Conservation (phyloP, 495 filamentous ascomycete genomes). For the Achaetomiella virescens region DNA sequence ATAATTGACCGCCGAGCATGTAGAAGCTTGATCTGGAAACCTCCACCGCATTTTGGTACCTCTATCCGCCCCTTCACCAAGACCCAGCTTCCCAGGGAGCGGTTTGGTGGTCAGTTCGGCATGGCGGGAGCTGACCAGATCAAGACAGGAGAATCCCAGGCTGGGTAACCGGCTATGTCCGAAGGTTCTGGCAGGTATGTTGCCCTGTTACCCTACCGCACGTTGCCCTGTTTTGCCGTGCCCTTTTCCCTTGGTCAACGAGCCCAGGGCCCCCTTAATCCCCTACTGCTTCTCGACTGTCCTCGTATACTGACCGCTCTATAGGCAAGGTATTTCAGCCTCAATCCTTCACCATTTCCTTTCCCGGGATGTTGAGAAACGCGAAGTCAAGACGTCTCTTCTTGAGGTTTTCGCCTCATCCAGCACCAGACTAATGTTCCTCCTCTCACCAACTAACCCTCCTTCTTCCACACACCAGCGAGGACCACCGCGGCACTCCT, state of each 20-base stretch:
- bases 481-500: constrained; percentile 93
- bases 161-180: constrained; percentile 89
- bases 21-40: constrained; percentile 97
- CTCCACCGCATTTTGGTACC: constrained; percentile 88
- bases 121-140: constrained; percentile 18
- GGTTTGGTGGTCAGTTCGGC: constrained; percentile 2
- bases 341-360: neutral
- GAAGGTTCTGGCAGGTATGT: constrained; percentile 93
- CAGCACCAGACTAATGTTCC: neutral
- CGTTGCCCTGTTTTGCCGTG: neutral
- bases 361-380: neutral
- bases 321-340: constrained; percentile 50
- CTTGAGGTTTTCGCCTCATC: neutral
- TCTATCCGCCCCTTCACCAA: neutral
- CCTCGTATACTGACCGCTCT: constrained; percentile 20
- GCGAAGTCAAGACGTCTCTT: neutral
- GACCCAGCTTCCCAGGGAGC: neutral
- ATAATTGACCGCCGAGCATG: constrained; percentile 21
- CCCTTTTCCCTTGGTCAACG: constrained; percentile 15
- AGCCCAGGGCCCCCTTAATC: no score
- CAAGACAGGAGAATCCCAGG: constrained; percentile 80
- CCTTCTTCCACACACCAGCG: constrained; percentile 38
- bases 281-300: neutral
- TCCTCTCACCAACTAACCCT: neutral
- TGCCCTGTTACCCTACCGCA: constrained; percentile 3